These are phyloP conservation scores for Papiliotrema laurentii DNA, from an alignment of 1,284 basidiomycete species.

Conservation along the genomic window DNA sequence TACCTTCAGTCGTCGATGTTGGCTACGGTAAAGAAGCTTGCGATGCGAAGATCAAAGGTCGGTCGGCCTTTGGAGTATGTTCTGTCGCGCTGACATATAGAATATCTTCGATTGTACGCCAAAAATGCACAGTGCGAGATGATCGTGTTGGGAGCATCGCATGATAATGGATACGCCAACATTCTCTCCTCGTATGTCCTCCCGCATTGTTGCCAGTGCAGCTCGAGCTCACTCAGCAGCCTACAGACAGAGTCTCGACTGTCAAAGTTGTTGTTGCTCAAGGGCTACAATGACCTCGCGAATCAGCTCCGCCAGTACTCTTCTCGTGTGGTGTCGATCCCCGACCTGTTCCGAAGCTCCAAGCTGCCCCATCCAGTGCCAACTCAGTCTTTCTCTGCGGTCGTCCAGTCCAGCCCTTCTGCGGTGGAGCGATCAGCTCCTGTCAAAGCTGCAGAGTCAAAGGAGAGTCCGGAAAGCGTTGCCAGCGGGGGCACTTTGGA, in stretches of 20 bases:
- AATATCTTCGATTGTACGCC: slow-evolving; percentile 68
- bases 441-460: slow-evolving; percentile 46
- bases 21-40: slow-evolving; percentile 61
- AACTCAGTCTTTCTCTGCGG: slow-evolving; percentile 58
- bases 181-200: slow-evolving; percentile 50
- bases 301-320: slow-evolving; percentile 54
- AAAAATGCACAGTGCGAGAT: slow-evolving; percentile 68
- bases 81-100: slow-evolving; percentile 45
- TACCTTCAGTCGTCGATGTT: slow-evolving; percentile 60
- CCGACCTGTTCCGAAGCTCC: slow-evolving; percentile 61
- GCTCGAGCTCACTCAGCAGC: slow-evolving; percentile 5
- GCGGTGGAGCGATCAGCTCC: neutral
- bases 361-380: slow-evolving; percentile 53
- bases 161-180: slow-evolving; percentile 66
- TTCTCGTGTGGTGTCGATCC: slow-evolving; percentile 56
- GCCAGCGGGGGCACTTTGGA: neutral
- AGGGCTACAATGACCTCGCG: slow-evolving; percentile 52
- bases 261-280: slow-evolving; percentile 64
- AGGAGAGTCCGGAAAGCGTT: neutral
- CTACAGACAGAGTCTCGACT: slow-evolving; percentile 60
- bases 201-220: neutral
- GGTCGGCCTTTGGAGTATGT: slow-evolving; percentile 1
- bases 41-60: slow-evolving; percentile 70
- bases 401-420: neutral
- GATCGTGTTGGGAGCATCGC: slow-evolving; percentile 66